Evolutionary conservation across 83 land plant species (phyloP), one percentile per base, ranked within the genome.

Genomic region (Diphasiastrum complanatum): DNA sequence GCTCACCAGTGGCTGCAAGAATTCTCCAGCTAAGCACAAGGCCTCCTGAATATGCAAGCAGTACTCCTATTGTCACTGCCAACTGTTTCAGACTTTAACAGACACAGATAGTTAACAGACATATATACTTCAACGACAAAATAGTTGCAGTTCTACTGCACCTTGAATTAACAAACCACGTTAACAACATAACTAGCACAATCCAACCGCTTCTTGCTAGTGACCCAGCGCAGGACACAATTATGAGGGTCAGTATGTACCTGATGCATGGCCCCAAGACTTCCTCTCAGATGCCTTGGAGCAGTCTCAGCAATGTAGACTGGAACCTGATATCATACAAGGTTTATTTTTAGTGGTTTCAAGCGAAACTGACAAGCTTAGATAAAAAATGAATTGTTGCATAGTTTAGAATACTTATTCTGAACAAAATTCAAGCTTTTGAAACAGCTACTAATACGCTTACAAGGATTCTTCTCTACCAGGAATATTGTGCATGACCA

Each of bases 251-350:
- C 4, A 5, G 1, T 4, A 14, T 14, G 22, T 28, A 63, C 74
- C 74, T 54, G 60, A 51, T 65, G 51, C 24, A 66, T 25, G 22
- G 74, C 55, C 0, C 70, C 74, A 45, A 71, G 60, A 31, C 25
- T 27, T 27, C 74, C 74, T 40, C 74, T 40, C 52, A 71, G 48
- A 49, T 71, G 71, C 36, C 56, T 71, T 6, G 74, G 74, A 43
- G 74, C 63, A 38, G 66, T 65, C 47, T 71, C 74, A 16, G 71
- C 71, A n/a, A 71, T 71, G 55, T 71, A 71, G n/a, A 64, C 33
- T n/a, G 74, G 74, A 1, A 65, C 74, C 74, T 71, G 71, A 62
- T 34, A 38, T n/a, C n/a, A n/a, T n/a, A n/a, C n/a, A n/a, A n/a
- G n/a, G n/a, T n/a, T n/a, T 40, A 40, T 40, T 8, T 40, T 40